phyloP scores from a whole-genome alignment of 768 basidiomycete species.

The Tylopilus felleus region DNA sequence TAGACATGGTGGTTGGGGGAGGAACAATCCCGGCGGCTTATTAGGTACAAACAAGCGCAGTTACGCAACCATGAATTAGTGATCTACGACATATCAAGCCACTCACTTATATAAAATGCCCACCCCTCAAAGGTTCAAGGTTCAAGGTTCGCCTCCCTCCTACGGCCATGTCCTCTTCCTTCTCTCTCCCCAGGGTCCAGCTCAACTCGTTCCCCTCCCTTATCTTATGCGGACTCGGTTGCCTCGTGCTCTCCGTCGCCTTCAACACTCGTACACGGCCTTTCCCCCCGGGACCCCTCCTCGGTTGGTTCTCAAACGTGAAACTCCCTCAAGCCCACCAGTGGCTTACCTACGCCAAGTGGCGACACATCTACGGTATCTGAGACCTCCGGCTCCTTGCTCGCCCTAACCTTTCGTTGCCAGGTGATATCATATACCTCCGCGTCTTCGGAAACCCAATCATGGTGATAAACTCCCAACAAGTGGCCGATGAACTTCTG shows the following conservation, averaged over 20 bases:
- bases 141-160: background rate
- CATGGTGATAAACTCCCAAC: slow-evolving; percentile 43
- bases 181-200: background rate
- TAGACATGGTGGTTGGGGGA: slow-evolving; percentile 27
- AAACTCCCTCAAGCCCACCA: slow-evolving; percentile 37
- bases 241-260: slow-evolving; percentile 11
- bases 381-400: background rate
- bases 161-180: background rate
- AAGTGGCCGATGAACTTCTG: slow-evolving; percentile 41
- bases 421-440: slow-evolving; percentile 48
- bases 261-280: slow-evolving; percentile 3
- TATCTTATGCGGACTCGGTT: slow-evolving; percentile 7
- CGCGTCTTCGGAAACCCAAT: slow-evolving; percentile 44
- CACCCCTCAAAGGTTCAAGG: background rate
- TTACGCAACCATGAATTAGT: background rate
- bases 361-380: slow-evolving; percentile 43
- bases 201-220: background rate
- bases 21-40: no score
- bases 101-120: background rate
- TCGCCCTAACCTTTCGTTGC: background rate
- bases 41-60: background rate
- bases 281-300: slow-evolving; percentile 42
- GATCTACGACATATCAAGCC: background rate
- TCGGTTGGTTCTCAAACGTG: slow-evolving; percentile 35
- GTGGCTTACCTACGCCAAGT: slow-evolving; percentile 45